Conservation (phyloP, 1,284 basidiomycete genomes). For the Apiotrichum montevideense region DNA sequence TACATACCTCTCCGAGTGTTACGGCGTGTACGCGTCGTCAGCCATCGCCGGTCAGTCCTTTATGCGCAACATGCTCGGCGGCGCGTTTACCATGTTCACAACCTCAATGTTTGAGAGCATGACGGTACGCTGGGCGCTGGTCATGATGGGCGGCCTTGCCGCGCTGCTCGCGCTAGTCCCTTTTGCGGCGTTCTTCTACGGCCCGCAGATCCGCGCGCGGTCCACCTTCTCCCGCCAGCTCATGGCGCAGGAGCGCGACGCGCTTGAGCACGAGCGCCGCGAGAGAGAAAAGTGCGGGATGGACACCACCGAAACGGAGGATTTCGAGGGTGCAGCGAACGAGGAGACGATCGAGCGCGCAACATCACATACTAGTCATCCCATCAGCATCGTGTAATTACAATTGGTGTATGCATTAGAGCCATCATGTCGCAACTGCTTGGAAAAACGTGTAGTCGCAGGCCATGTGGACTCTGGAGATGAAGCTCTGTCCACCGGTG, state of each 20-base stretch:
- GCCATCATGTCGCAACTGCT: not conserved
- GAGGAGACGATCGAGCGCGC: conserved; percentile 9
- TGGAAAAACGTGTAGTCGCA: no score
- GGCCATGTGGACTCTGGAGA: no score
- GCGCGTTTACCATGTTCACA: conserved; percentile 18
- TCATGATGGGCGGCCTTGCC: conserved; percentile 15
- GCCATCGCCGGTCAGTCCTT: conserved; percentile 15
- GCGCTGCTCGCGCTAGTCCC: conserved; percentile 32
- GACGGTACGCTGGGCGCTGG: conserved; percentile 14
- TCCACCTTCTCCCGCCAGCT: conserved; percentile 34
- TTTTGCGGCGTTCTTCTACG: conserved; percentile 37
- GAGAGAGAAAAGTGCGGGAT: conserved; percentile 8
- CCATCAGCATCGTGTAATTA: not conserved
- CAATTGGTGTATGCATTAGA: conserved; percentile 2
- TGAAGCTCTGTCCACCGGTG: no score
- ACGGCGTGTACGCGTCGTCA: conserved; percentile 14
- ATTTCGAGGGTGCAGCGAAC: conserved; percentile 14
- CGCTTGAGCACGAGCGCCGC: conserved; percentile 24
- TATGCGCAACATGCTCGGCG: conserved; percentile 14
- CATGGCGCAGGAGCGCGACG: conserved; percentile 36
- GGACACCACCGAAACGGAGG: conserved; percentile 10
- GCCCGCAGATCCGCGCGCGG: conserved; percentile 33
- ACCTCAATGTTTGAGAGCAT: conserved; percentile 12
- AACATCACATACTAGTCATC: not conserved
- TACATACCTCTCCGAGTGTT: conserved; percentile 13